Conservation (phyloP, 805 yeast genomes). For the Monosporozyma aerobia region DNA sequence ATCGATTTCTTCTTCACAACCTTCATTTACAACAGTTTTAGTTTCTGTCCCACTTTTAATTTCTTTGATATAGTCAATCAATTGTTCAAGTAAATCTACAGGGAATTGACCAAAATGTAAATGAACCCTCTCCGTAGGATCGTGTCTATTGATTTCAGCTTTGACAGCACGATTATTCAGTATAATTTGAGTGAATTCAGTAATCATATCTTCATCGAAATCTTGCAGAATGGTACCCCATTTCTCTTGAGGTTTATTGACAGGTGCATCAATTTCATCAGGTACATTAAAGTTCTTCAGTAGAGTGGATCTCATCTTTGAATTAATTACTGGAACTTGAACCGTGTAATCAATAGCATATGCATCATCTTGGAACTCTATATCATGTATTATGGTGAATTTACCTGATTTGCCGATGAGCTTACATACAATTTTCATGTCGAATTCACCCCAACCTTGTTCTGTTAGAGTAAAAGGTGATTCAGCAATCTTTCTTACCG, state of each 20-base stretch:
- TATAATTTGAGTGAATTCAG: slow-evolving; percentile 18
- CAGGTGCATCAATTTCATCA: neutral
- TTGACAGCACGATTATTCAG: slow-evolving; percentile 20
- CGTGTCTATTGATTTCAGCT: slow-evolving; percentile 13
- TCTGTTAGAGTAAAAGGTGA: slow-evolving; percentile 81
- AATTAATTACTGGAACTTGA: slow-evolving; percentile 62
- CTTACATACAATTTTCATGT: slow-evolving; percentile 64
- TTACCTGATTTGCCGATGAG: slow-evolving; percentile 77
- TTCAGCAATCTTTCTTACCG: slow-evolving; percentile 60
- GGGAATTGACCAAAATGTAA: slow-evolving; percentile 23
- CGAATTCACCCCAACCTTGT: slow-evolving; percentile 97
- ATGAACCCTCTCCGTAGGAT: slow-evolving; percentile 16
- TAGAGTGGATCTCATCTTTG: slow-evolving; percentile 54
- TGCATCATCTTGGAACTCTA: slow-evolving; percentile 66
- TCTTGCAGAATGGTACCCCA: neutral
- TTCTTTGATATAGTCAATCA: neutral
- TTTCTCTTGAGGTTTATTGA: neutral
- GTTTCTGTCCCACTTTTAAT: neutral
- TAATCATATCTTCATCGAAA: slow-evolving; percentile 21
- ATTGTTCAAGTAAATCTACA: slow-evolving; percentile 9
- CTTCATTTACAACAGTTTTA: neutral
- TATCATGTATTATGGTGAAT: slow-evolving; percentile 69
- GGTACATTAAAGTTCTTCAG: slow-evolving; percentile 61
- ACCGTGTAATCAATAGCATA: slow-evolving; percentile 69
- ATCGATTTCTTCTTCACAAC: slow-evolving; percentile 1